A percentile compares a stretch with the other conserved stretches of the same genome.
phyloP scores from a whole-genome alignment of 202 grass and related monocot species.

The Carex arenaria region DNA sequence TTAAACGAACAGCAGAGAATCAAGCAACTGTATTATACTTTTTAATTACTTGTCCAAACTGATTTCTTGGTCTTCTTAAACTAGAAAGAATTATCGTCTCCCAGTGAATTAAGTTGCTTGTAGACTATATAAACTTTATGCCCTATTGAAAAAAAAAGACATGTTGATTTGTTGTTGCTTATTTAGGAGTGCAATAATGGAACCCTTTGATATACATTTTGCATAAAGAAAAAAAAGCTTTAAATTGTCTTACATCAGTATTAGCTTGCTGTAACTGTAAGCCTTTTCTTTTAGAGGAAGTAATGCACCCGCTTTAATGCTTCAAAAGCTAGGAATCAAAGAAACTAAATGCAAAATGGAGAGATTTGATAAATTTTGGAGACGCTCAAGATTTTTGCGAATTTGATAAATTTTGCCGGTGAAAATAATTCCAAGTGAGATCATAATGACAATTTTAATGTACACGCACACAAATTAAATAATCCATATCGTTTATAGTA shows the following conservation, averaged over 20 bases:
- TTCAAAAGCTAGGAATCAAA: not conserved
- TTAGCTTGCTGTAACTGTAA: not conserved
- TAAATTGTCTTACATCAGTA: not conserved
- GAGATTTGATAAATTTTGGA: too few species aligned
- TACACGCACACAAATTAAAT: too few species aligned
- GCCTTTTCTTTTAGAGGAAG: slow-evolving; percentile 2
- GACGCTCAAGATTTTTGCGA: too few species aligned
- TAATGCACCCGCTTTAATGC: not conserved
- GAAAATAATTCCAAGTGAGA: too few species aligned
- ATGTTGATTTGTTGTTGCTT: not conserved
- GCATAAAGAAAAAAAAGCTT: not conserved
- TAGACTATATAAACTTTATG: not conserved
- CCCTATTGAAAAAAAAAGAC: not conserved
- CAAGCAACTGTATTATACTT: not conserved
- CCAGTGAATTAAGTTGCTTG: not conserved
- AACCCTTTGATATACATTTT: not conserved
- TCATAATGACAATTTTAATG: too few species aligned
- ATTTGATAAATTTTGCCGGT: too few species aligned
- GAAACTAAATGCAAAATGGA: not conserved
- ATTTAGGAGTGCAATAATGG: not conserved
- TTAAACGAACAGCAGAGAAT: not conserved
- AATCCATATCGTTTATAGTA: too few species aligned
- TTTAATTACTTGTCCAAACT: not conserved
- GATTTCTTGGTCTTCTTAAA: not conserved
- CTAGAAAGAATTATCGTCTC: not conserved